Evolutionary conservation across 768 basidiomycete genomes (phyloP).

Genomic region (Cystobasidium onofrii): DNA sequence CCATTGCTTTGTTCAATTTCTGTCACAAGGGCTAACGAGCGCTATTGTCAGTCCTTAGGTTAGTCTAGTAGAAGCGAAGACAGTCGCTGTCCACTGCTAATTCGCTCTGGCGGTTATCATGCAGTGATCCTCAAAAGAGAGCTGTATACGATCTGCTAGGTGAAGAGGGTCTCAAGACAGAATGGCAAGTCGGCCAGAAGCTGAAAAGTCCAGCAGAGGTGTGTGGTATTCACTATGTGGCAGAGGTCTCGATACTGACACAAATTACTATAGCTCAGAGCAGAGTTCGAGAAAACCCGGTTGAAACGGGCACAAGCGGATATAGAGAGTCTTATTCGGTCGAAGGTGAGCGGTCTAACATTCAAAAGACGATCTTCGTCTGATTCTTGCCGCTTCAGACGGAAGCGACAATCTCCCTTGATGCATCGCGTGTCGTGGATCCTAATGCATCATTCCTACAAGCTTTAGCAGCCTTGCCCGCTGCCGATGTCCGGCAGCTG

Average conservation of each 20-base stretch:
- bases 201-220: slow-evolving; percentile 45
- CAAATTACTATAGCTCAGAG: slow-evolving; percentile 34
- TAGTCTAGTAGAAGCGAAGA: neutral
- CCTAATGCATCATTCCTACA: neutral
- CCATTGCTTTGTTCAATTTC: no score
- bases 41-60: neutral
- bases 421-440: slow-evolving; percentile 10
- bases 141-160: slow-evolving; percentile 71
- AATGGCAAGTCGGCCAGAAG: slow-evolving; percentile 46
- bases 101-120: slow-evolving; percentile 45
- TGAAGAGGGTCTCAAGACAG: slow-evolving; percentile 47
- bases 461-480: neutral
- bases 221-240: neutral
- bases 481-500: slow-evolving; percentile 10
- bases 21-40: no score
- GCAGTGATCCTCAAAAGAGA: slow-evolving; percentile 51
- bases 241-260: no score
- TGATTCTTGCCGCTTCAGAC: neutral
- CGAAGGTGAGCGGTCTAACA: slow-evolving; percentile 33
- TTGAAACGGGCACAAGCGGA: slow-evolving; percentile 36
- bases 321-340: slow-evolving; percentile 37
- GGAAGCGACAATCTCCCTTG: slow-evolving; percentile 12
- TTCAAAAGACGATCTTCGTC: neutral
- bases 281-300: slow-evolving; percentile 38
- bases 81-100: neutral